Conservation (phyloP, 176 grass and related monocot species). For the Carex cristatella region DNA sequence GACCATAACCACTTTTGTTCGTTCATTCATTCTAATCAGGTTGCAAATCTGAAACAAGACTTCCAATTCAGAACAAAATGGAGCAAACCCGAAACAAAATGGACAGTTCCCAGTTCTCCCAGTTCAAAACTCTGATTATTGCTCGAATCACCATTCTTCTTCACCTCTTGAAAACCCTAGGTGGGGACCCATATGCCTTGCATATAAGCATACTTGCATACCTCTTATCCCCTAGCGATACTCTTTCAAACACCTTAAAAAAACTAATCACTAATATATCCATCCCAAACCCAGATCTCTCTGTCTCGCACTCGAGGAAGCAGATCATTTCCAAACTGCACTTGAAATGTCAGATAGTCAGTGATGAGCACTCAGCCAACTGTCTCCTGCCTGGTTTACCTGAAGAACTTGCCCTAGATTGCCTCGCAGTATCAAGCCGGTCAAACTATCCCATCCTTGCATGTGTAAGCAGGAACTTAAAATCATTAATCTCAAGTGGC, state of each 20-base stretch:
- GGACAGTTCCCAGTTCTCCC: neutral
- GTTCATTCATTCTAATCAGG: neutral
- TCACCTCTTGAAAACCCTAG: neutral
- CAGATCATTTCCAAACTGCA: constrained; percentile 5
- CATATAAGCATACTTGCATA: neutral
- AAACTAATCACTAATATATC: neutral
- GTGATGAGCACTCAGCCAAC: constrained; percentile 48
- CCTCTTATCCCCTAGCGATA: neutral
- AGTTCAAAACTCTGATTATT: neutral
- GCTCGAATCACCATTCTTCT: constrained; percentile 3
- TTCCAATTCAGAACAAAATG: neutral
- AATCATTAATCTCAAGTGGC: constrained; percentile 63
- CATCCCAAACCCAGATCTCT: neutral
- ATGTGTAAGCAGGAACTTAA: constrained; percentile 73
- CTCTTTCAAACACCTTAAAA: neutral
- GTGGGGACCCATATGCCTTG: neutral
- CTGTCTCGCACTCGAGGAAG: neutral
- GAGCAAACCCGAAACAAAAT: neutral
- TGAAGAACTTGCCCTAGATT: constrained; percentile 74
- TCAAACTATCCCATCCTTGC: constrained; percentile 70
- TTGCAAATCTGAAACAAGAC: neutral
- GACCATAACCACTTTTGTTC: neutral
- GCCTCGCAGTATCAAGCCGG: constrained; percentile 72
- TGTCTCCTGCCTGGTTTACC: constrained; percentile 69
- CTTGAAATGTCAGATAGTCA: constrained; percentile 13